Base-by-base conservation (phyloP, 306 rosid genomes). In the Aeschynomene evenia region DNA sequence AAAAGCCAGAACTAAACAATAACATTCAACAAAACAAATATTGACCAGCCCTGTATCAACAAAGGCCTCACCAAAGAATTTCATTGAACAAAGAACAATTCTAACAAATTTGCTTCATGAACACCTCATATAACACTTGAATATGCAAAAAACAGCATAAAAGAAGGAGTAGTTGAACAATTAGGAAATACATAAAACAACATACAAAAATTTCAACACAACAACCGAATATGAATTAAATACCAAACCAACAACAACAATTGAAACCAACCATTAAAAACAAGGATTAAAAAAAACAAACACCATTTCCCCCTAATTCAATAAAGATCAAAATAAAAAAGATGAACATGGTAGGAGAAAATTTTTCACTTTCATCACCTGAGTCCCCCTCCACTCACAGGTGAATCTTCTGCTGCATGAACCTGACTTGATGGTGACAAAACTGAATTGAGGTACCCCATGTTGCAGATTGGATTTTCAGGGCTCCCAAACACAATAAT, bases 381-480 rank as follows among this genome's bases (percentile, higher is more conserved):
- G 82, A 88, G 88, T 46, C 97, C 99, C 1, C 97, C 97, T 14
- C 99, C 99, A 75, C 96, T 91, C 29, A 89, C 97, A 37, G 99
- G 97, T 22, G 91, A 81, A 66, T 94, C 99, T 46, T 88, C 95
- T 48, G 91, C 77, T 59, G 91, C 89, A 84, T 85, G 92, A 85
- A 94, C 81, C 82, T 87, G 96, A 74, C 83, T 84, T 60, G 96
- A 91, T 77, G 97, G 77, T 55, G 97, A 68, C 70, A 91, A 80
- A 70, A 94, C 99, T 18, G 96, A 83, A 87, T 94, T 87, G 79
- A 94, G 94, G 84, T 91, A 94, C 18, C 97, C 99, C 99, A 94
- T 94, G 28, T 79, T 79, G 67, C 72, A 56, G 81, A 68, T 70
- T 42, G 85, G 73, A 79, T 83, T 42, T 76, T 77, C 85, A 67